phyloP scores from a whole-genome alignment of 2,329 filamentous ascomycete species.

The Phyllosticta ampelicida region DNA sequence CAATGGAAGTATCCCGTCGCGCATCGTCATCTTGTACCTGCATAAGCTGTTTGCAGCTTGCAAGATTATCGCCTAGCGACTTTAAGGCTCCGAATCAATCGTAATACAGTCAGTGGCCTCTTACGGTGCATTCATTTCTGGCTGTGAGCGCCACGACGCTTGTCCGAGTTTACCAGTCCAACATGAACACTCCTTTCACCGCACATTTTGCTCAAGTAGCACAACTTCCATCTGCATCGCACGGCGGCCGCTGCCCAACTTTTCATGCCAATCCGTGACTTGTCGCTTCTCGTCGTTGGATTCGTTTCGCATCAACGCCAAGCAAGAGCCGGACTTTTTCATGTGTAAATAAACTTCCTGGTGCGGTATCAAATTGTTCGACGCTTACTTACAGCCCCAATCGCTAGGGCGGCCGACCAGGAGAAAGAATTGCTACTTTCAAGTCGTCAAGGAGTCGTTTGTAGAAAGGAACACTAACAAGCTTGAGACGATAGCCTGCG shows the following conservation, averaged over 20 bases:
- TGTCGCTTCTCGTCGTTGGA: not conserved
- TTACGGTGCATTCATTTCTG: not conserved
- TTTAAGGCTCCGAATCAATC: not conserved
- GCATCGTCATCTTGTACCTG: not conserved
- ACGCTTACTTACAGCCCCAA: not conserved
- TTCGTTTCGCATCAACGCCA: not conserved
- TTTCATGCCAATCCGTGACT: not conserved
- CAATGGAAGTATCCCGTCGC: not conserved
- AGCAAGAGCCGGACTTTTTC: not conserved
- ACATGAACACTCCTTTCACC: not conserved
- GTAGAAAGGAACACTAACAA: not conserved
- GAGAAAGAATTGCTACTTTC: not conserved
- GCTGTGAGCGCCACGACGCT: not conserved
- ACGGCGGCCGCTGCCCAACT: not conserved
- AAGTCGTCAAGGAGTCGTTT: not conserved
- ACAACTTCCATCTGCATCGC: not conserved
- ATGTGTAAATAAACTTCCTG: not conserved
- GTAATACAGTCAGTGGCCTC: not conserved
- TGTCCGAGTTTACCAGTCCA: not conserved
- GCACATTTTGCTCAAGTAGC: not conserved
- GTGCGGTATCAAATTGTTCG: not conserved
- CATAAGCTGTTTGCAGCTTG: not conserved
- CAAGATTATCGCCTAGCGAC: not conserved
- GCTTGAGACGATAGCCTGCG: not conserved
- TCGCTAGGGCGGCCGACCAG: not conserved